A percentile compares a stretch with the other conserved stretches of the same genome.
Evolutionary conservation across 2,329 filamentous ascomycete genomes (phyloP).

Genomic region (Orbilia javanica): DNA sequence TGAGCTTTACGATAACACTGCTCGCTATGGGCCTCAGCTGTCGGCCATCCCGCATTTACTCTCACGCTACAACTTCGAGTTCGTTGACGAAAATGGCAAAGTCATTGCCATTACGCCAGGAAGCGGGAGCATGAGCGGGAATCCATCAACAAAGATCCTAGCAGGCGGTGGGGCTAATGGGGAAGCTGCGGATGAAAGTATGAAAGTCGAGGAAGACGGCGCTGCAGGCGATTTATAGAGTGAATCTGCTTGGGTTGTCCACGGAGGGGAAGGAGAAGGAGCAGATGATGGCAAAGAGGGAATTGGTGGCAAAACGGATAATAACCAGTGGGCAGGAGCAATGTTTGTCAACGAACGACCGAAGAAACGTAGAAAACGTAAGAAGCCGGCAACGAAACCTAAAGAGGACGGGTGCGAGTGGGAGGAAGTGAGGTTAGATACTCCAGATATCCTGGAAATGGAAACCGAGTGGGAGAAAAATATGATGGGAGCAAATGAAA

Average conservation of each 20-base stretch:
- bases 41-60: conserved; percentile 95
- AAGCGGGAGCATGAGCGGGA: conserved; percentile 63
- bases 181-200: conserved; percentile 44
- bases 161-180: conserved; percentile 33
- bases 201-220: conserved; percentile 56
- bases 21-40: conserved; percentile 92
- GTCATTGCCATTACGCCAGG: conserved; percentile 88
- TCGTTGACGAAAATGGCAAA: conserved; percentile 91
- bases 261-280: not conserved
- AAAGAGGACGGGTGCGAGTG: conserved; percentile 10
- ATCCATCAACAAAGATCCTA: conserved; percentile 43
- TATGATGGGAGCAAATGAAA: not conserved
- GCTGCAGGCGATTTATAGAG: conserved; percentile 53
- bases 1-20: conserved; percentile 97
- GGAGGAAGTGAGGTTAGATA: conserved; percentile 33
- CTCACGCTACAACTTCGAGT: conserved; percentile 96
- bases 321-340: not conserved
- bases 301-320: not conserved
- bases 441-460: conserved; percentile 15
- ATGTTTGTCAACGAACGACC: conserved; percentile 1
- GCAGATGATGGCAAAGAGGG: not conserved
- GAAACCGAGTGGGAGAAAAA: not conserved
- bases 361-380: conserved; percentile 1
- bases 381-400: not conserved
- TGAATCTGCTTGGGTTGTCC: conserved; percentile 9